phyloP scores from a whole-genome alignment of 2,329 filamentous ascomycete genomes.

The Colletotrichum lupini region DNA sequence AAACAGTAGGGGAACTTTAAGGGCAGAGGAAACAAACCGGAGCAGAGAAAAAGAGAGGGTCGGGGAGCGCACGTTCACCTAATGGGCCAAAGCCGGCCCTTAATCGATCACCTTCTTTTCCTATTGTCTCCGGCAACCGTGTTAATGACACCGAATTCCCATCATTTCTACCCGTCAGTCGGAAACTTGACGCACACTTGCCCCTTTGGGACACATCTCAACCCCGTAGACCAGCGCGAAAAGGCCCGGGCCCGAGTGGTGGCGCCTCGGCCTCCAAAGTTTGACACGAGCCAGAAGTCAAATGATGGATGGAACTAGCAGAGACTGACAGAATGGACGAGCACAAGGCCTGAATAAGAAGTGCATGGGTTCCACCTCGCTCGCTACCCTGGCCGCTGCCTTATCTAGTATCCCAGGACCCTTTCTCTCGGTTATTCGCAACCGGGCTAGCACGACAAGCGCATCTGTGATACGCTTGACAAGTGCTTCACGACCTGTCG shows the following conservation, averaged over 20 bases:
- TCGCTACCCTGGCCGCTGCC: background rate
- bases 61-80: slow-evolving; percentile 20
- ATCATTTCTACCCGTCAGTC: background rate
- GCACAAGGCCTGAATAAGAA: slow-evolving; percentile 23
- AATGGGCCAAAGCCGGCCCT: background rate
- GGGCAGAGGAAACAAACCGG: background rate
- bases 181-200: slow-evolving; percentile 7
- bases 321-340: background rate
- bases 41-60: background rate
- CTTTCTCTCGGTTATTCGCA: background rate
- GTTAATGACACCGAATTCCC: background rate
- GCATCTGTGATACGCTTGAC: slow-evolving; percentile 13
- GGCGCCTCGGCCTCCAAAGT: slow-evolving; percentile 19
- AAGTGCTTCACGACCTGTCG: background rate
- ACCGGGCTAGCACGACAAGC: background rate
- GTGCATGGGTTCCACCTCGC: slow-evolving; percentile 27
- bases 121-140: slow-evolving; percentile 8
- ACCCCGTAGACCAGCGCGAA: background rate
- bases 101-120: background rate
- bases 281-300: slow-evolving; percentile 30
- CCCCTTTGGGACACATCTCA: background rate
- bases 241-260: slow-evolving; percentile 28
- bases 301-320: background rate
- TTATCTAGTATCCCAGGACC: background rate
- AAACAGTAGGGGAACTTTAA: slow-evolving; percentile 5